Percentiles rank a stretch among this genome's conserved stretches.
phyloP scores from a whole-genome alignment of 1,284 basidiomycete species.

The Exobasidium cylindrosporum region DNA sequence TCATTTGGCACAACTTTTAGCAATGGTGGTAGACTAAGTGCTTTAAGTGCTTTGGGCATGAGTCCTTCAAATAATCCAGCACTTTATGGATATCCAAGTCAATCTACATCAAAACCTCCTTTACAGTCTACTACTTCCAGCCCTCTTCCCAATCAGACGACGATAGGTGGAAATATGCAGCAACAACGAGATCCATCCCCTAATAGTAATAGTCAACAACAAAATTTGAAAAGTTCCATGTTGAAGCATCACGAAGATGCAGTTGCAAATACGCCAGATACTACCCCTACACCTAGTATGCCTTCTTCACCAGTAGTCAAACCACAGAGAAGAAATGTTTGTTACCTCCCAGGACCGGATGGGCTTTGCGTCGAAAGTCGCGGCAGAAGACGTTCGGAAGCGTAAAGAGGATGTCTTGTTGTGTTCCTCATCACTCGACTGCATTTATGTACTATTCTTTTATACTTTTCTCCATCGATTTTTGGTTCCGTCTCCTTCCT shows the following conservation, averaged over 20 bases:
- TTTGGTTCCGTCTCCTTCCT: not conserved
- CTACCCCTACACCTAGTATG: slow-evolving; percentile 5
- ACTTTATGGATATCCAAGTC: not conserved
- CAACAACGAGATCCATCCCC: not conserved
- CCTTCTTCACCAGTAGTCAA: slow-evolving; percentile 4
- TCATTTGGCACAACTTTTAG: slow-evolving; percentile 5
- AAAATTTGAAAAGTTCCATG: not conserved
- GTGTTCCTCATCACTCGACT: not conserved
- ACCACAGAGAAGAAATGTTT: not conserved
- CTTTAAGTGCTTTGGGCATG: slow-evolving; percentile 11
- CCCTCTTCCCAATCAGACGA: no score
- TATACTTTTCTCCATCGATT: not conserved
- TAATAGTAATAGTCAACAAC: not conserved
- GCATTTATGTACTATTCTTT: not conserved
- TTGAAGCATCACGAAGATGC: not conserved
- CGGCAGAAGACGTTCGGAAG: not conserved
- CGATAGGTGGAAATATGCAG: no score
- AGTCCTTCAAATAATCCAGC: not conserved
- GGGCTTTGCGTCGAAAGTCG: slow-evolving; percentile 9
- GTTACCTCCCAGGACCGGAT: slow-evolving; percentile 11
- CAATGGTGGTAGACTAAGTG: slow-evolving; percentile 1
- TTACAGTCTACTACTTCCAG: not conserved
- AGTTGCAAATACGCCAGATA: not conserved
- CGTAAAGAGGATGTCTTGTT: not conserved
- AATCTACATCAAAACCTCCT: not conserved